These are phyloP conservation scores for Hysterangium stoloniferum DNA, from an alignment of 768 basidiomycete species.

Conservation along the genomic window DNA sequence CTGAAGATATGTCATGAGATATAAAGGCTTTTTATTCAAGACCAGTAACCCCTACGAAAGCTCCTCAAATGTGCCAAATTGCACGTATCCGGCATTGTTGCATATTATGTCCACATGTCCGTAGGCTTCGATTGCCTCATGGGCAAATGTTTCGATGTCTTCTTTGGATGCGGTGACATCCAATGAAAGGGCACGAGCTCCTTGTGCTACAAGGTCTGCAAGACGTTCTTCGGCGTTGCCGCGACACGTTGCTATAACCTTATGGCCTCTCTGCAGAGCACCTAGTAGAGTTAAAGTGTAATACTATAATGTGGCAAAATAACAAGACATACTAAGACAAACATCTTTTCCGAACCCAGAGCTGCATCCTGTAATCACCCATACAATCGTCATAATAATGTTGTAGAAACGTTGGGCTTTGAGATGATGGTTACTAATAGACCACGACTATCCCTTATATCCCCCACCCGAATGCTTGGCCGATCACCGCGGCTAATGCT, in stretches of 20 bases:
- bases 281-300: neutral
- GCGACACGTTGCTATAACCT: slow-evolving; percentile 1
- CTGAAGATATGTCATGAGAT: neutral
- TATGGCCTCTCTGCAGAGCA: neutral
- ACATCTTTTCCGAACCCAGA: neutral
- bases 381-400: too few relatives aligned
- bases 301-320: neutral
- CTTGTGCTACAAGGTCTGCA: neutral
- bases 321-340: neutral
- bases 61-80: neutral
- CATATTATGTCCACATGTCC: slow-evolving; percentile 16
- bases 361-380: neutral
- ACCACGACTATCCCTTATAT: too few relatives aligned
- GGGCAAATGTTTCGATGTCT: slow-evolving; percentile 21
- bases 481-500: too few relatives aligned
- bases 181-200: slow-evolving; percentile 14
- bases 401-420: too few relatives aligned
- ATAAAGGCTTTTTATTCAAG: neutral
- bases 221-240: neutral
- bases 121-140: slow-evolving; percentile 27
- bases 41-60: neutral
- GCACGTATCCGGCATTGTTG: slow-evolving; percentile 15
- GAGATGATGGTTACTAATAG: too few relatives aligned
- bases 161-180: slow-evolving; percentile 20
- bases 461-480: too few relatives aligned